A percentile compares a stretch with the other conserved stretches of the same genome.
Conservation (phyloP, 2,329 filamentous ascomycete species). For the Fusarium sp. region DNA sequence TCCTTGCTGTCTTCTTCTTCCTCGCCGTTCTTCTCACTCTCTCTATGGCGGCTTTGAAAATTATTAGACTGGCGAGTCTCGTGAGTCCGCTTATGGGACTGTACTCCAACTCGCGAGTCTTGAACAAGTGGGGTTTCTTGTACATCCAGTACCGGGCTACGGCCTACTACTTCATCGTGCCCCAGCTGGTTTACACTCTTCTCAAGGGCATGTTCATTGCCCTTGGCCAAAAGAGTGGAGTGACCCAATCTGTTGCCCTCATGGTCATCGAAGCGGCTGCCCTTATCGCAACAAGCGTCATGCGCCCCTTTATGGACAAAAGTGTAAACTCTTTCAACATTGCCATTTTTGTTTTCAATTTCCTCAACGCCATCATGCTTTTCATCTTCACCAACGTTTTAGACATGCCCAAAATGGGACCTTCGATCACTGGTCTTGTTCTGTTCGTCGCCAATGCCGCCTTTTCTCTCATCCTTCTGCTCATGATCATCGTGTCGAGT, state of each 20-base stretch:
- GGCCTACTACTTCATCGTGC: constrained; percentile 93
- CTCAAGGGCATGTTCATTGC: constrained; percentile 91
- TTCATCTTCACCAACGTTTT: constrained; percentile 90
- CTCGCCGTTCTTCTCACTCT: constrained; percentile 81
- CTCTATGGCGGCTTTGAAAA: constrained; percentile 86
- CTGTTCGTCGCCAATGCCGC: constrained; percentile 90
- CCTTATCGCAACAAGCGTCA: constrained; percentile 80
- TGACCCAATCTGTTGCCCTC: constrained; percentile 84
- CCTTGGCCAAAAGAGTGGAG: constrained; percentile 77
- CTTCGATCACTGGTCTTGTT: constrained; percentile 87
- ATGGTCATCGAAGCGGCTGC: constrained; percentile 84
- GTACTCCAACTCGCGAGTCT: constrained; percentile 88
- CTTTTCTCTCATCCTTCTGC: constrained; percentile 83
- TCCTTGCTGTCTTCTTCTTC: constrained; percentile 90
- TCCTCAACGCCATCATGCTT: constrained; percentile 89
- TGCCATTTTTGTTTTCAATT: constrained; percentile 88
- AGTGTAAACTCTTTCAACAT: constrained; percentile 98
- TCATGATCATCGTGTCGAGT: constrained; percentile 76
- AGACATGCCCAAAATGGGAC: constrained; percentile 83
- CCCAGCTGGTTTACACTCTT: constrained; percentile 79
- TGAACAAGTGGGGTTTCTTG: constrained; percentile 98
- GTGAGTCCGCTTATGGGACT: constrained; percentile 96
- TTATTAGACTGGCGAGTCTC: constrained; percentile 92
- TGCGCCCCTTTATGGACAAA: constrained; percentile 98
- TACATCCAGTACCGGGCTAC: constrained; percentile 97